Base-by-base conservation (phyloP, 768 basidiomycete genomes). In the Suillus paluster region DNA sequence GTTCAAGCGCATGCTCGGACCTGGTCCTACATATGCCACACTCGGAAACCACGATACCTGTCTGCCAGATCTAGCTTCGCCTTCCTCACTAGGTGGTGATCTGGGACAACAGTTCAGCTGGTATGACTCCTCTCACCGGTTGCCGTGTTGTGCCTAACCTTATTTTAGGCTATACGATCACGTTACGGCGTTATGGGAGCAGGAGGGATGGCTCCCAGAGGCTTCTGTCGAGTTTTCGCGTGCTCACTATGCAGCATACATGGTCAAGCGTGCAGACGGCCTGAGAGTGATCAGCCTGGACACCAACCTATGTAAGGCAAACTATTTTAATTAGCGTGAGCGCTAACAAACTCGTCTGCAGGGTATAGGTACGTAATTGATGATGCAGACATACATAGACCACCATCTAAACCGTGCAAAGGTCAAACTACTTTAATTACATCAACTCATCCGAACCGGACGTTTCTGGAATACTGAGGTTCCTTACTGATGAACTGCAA, bases 1-100 rank as follows among this genome's bases (percentile, higher is more conserved):
- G 39, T 83, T 91, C 74, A 88, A 83, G 72, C 78, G 78, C 17
- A 79, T 80, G 66, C 79, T 92, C 34, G 85, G 85, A 17, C 78
- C 82, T 15, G 88, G 89, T 0, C 89, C 91, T n/a, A 83, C 92
- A 3, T 93, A 92, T 65, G 85, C 88, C 33, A 84, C 87, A 0
- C 76, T 92, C 10, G 91, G 91, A 10, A 93, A 93, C 70, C 91
- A 93, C 67, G 91, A 93, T 70, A 86, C 81, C 45, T 90, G 87
- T 71, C 86, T 61, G 5, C 46, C 69, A 80, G 87, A 73, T 3
- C 80, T 87, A 67, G 89, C 89, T 64, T 83, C 89, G 1, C 83
- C 86, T 33, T 80, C 84, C 66, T 78, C 85, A 7, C 73, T 91
- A 1, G 84, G 82, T 33, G 86, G 82, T 5, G 64, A 68, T 4